These are phyloP conservation scores for Nemania bipapillata DNA, from an alignment of 2,329 filamentous ascomycete species.

Conservation along the genomic window DNA sequence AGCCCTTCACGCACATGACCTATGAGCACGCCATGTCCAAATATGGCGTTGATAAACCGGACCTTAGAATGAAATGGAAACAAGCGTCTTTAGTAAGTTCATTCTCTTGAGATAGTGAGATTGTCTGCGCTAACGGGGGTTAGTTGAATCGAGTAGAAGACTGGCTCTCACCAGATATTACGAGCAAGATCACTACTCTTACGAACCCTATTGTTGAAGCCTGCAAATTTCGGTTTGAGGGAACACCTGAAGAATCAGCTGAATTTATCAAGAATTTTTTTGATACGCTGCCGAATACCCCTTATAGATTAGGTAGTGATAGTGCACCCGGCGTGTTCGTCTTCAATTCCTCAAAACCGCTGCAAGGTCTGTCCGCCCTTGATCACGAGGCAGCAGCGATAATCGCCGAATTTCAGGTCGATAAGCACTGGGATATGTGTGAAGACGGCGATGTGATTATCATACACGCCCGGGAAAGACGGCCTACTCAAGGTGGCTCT, in stretches of 20 bases:
- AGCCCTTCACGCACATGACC: constrained; percentile 40
- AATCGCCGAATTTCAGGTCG: constrained; percentile 45
- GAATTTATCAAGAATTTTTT: constrained; percentile 71
- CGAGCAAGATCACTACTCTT: constrained; percentile 78
- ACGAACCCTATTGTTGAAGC: constrained; percentile 77
- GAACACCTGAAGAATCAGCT: constrained; percentile 57
- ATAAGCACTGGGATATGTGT: constrained; percentile 51
- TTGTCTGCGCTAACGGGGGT: constrained; percentile 40
- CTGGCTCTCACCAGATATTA: constrained; percentile 70
- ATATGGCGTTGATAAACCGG: constrained; percentile 93
- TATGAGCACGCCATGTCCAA: constrained; percentile 81
- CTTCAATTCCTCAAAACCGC: constrained; percentile 76
- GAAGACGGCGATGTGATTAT: constrained; percentile 82
- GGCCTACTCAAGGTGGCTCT: constrained; percentile 74
- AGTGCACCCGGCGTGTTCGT: constrained; percentile 85
- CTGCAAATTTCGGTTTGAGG: constrained; percentile 71
- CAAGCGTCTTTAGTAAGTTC: constrained; percentile 65
- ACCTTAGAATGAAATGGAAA: constrained; percentile 71
- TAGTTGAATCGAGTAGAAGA: constrained; percentile 75
- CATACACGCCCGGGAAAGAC: constrained; percentile 78
- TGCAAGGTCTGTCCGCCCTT: constrained; percentile 74
- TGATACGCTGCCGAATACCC: constrained; percentile 68
- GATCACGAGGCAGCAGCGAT: constrained; percentile 44
- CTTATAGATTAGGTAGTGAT: constrained; percentile 72
- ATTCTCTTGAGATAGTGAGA: background rate